These are phyloP conservation scores for Parsonsia alboflavescens DNA, from an alignment of 257 asterid species.

Conservation along the genomic window DNA sequence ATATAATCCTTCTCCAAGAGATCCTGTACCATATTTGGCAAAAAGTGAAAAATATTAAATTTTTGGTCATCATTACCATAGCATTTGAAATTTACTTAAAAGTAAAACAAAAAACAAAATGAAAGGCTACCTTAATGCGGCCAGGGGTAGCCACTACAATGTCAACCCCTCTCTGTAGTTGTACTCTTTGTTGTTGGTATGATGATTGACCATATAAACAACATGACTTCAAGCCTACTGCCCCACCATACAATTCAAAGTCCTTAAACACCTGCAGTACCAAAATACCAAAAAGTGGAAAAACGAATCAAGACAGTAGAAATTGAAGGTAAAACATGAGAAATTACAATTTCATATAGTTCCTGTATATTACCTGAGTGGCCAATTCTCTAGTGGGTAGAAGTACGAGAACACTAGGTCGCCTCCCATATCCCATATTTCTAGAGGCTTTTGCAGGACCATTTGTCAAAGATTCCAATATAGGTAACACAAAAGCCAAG, in stretches of 20 bases:
- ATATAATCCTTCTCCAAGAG: slow-evolving; percentile 74
- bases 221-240: slow-evolving; percentile 68
- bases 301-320: not conserved
- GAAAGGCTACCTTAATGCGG: slow-evolving; percentile 63
- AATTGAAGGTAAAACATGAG: not conserved
- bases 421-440: slow-evolving; percentile 71
- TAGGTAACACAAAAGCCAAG: slow-evolving; percentile 88
- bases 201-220: slow-evolving; percentile 90
- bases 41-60: not conserved
- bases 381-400: slow-evolving; percentile 98
- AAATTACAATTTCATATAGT: not conserved
- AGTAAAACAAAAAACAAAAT: not conserved
- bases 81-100: not conserved
- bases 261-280: slow-evolving; percentile 57
- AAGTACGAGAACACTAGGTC: slow-evolving; percentile 88
- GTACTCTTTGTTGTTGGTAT: slow-evolving; percentile 47
- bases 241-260: slow-evolving; percentile 71
- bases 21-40: slow-evolving; percentile 49
- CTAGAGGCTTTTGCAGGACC: slow-evolving; percentile 54
- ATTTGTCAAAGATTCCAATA: slow-evolving; percentile 75
- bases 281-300: slow-evolving; percentile 2
- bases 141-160: slow-evolving; percentile 91
- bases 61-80: not conserved
- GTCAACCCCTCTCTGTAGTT: slow-evolving; percentile 80
- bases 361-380: slow-evolving; percentile 47